These are phyloP conservation scores for Termitomyces sp. DNA, from an alignment of 768 basidiomycete species.

Conservation along the genomic window DNA sequence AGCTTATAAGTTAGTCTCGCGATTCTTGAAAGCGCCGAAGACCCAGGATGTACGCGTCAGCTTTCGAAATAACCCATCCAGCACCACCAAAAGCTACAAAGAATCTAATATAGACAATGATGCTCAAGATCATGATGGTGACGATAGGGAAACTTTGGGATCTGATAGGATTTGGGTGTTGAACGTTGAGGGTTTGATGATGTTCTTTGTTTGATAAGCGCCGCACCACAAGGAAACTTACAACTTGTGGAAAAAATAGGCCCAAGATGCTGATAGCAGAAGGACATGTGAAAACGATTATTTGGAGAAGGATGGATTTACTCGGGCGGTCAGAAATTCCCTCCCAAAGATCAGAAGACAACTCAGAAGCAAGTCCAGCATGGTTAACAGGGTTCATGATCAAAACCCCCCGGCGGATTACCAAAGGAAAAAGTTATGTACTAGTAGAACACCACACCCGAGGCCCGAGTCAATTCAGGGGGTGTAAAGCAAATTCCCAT, in stretches of 20 bases:
- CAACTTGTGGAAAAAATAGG: too few species aligned
- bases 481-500: neutral
- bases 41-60: constrained; percentile 3
- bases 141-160: too few species aligned
- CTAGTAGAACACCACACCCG: neutral
- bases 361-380: neutral
- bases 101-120: too few species aligned
- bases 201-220: neutral
- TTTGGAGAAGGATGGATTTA: neutral
- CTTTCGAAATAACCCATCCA: neutral
- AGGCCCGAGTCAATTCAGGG: constrained; percentile 1
- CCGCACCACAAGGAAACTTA: neutral
- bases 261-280: neutral
- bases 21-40: constrained; percentile 2
- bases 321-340: neutral
- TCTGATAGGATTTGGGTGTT: neutral
- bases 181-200: too few species aligned
- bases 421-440: neutral
- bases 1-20: neutral
- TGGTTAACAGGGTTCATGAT: neutral
- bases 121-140: too few species aligned
- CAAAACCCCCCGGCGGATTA: constrained; percentile 5
- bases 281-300: too few species aligned
- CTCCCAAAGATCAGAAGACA: constrained; percentile 2
- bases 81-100: too few species aligned